Conservation (phyloP, 2,329 filamentous ascomycete species). For the Pyrenophora teres region DNA sequence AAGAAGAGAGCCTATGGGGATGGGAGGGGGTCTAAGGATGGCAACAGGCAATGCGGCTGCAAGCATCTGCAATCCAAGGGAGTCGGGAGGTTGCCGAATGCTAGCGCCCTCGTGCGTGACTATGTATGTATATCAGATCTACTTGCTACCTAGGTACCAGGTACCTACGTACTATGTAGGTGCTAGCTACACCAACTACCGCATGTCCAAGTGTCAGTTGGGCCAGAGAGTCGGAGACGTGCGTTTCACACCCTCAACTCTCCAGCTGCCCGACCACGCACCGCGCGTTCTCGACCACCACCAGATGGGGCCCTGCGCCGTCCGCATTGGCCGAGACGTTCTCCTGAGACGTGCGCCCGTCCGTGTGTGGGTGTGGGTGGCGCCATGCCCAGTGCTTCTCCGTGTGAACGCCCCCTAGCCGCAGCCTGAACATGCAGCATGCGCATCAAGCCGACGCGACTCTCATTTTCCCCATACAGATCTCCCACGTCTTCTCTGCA, state of each 20-base stretch:
- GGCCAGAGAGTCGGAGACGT: not conserved
- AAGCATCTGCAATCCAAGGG: too few relatives aligned
- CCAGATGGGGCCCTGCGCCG: too few relatives aligned
- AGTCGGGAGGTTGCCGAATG: conserved; percentile 25
- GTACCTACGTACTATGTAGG: too few relatives aligned
- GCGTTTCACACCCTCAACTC: too few relatives aligned
- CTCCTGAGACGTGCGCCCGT: conserved; percentile 35
- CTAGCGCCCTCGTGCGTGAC: conserved; percentile 13
- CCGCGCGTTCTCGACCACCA: too few relatives aligned
- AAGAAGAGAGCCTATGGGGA: too few relatives aligned
- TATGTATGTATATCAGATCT: too few relatives aligned
- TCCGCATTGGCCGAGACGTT: conserved; percentile 23
- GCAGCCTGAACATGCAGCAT: not conserved
- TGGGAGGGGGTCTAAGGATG: conserved; percentile 9
- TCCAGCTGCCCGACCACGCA: too few relatives aligned
- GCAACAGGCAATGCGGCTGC: too few relatives aligned
- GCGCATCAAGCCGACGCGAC: not conserved
- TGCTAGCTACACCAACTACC: not conserved
- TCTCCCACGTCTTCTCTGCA: not conserved
- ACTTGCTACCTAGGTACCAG: too few relatives aligned
- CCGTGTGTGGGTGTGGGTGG: conserved; percentile 14
- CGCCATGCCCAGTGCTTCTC: conserved; percentile 4
- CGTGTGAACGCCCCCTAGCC: conserved; percentile 2
- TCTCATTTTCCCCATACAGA: not conserved
- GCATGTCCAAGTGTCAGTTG: not conserved